Percentiles rank a stretch among this genome's conserved stretches.
phyloP scores from a whole-genome alignment of 2,329 filamentous ascomycete species.

The Talaromyces sp. region DNA sequence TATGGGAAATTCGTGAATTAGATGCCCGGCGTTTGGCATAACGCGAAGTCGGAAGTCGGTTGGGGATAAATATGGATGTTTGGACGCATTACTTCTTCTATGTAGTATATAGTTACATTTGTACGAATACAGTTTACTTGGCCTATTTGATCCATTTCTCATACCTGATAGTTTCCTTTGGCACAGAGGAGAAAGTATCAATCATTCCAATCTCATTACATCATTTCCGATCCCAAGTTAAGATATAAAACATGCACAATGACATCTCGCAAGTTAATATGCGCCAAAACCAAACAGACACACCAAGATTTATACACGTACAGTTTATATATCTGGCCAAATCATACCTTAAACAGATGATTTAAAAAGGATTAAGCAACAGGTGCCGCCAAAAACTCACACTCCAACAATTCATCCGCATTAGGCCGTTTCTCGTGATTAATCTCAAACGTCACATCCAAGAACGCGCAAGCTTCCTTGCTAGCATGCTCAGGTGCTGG shows the following conservation, averaged over 20 bases:
- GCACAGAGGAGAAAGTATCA: background rate
- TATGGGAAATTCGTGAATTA: constrained; percentile 64
- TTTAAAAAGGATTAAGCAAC: constrained; percentile 35
- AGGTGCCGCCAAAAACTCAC: constrained; percentile 68
- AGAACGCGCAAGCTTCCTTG: constrained; percentile 74
- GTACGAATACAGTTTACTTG: constrained; percentile 4
- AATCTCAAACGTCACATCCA: constrained; percentile 87
- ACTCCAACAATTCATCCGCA: constrained; percentile 82
- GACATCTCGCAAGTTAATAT: background rate
- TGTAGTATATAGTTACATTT: constrained; percentile 10
- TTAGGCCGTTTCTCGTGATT: constrained; percentile 88
- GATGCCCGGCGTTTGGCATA: background rate
- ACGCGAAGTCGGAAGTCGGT: background rate
- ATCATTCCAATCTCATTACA: background rate
- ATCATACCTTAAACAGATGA: background rate
- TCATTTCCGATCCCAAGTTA: background rate
- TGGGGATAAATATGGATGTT: background rate
- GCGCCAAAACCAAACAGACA: background rate
- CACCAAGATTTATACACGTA: background rate
- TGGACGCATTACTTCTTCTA: constrained; percentile 1
- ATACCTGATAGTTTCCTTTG: background rate
- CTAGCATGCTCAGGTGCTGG: constrained; percentile 84
- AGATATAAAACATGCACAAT: background rate
- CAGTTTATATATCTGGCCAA: background rate
- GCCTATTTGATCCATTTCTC: background rate